Percentiles rank a stretch among this genome's conserved stretches.
Evolutionary conservation across 768 basidiomycete species (phyloP).

Genomic region (Hygrocybe coccinea): DNA sequence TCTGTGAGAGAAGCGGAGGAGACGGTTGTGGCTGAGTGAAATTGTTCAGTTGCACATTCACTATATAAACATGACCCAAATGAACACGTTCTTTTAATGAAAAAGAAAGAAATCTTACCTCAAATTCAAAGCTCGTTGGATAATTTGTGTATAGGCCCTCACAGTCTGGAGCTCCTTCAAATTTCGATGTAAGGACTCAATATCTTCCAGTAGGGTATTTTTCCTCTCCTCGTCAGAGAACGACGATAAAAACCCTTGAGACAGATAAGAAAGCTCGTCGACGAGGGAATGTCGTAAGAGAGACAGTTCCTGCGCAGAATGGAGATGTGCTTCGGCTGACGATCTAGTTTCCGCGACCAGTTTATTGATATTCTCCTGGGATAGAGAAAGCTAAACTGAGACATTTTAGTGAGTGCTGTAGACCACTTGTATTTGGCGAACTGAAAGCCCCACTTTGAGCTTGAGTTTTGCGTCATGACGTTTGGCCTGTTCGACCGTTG

Average conservation of each 20-base stretch:
- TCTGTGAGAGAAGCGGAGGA: conserved; percentile 44
- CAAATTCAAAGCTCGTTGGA: conserved; percentile 64
- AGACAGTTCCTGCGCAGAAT: conserved; percentile 67
- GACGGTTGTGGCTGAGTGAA: conserved; percentile 39
- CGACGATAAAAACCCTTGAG: conserved; percentile 58
- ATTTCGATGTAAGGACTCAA: conserved; percentile 73
- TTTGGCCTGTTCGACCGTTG: conserved; percentile 40
- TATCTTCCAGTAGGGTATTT: conserved; percentile 72
- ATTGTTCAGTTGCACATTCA: conserved; percentile 53
- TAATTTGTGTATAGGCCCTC: conserved; percentile 67
- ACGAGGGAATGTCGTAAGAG: conserved; percentile 70
- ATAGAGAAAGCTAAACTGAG: conserved; percentile 56
- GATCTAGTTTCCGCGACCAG: conserved; percentile 47
- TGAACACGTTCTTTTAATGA: background rate
- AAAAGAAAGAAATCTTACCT: conserved; percentile 45
- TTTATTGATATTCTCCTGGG: conserved; percentile 42
- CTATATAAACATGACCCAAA: conserved; percentile 31
- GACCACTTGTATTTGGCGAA: conserved; percentile 11
- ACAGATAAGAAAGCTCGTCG: conserved; percentile 71
- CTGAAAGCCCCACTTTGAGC: conserved; percentile 40
- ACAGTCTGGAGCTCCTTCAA: conserved; percentile 74
- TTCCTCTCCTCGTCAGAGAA: conserved; percentile 42
- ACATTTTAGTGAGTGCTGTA: conserved; percentile 32
- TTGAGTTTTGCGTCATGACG: conserved; percentile 38
- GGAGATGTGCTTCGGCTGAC: conserved; percentile 45